Base-by-base conservation (phyloP, 164 flowering plant genomes). In the Chimonanthus praecox region DNA sequence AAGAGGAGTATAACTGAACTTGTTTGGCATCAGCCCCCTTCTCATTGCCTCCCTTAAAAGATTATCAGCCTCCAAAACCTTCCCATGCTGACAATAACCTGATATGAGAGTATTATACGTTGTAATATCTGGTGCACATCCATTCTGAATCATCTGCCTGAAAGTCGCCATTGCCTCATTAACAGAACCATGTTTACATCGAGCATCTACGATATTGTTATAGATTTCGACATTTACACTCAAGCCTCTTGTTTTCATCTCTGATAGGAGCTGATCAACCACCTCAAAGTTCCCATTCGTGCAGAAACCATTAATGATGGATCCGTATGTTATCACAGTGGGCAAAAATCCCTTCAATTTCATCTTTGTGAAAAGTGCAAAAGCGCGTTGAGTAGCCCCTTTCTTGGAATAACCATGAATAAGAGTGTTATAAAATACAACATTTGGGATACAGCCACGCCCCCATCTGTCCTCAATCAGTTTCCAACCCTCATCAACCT, bases 381-480 rank as follows among this genome's bases (percentile, higher is more conserved):
- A 69, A 44, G 88, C 97, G n/a, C 65, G 79, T 33, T 46, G 74
- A 72, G 83, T 70, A 44, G 85, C 87, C 70, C 95, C 94, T 74
- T 69, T 87, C 83, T 73, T 90, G 75, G 89, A 84, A 78, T 85
- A 92, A 1, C 98, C 97, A 84, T 87, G 84, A 72, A 94, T 85
- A 3, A 92, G 86, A 4, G 80, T 86, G 73, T 94, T 94, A 49
- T 94, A 94, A 49, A 94, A 92, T 49, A 90, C 89, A 21, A 91
- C 69, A 79, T 89, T 85, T 0, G 98, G 98, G 20, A 90, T 71
- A 67, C 94, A 88, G 44, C 87, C 85, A 43, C 72, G 51, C 51
- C 97, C 97, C 92, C 94, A 90, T 62, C 84, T 82, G 67, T 83
- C 83, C 78, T 85, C 89, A 72, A 92, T 89, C 82, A 92, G 21